phyloP scores from a whole-genome alignment of 495 filamentous ascomycete genomes.

The Penicillium lividum region DNA sequence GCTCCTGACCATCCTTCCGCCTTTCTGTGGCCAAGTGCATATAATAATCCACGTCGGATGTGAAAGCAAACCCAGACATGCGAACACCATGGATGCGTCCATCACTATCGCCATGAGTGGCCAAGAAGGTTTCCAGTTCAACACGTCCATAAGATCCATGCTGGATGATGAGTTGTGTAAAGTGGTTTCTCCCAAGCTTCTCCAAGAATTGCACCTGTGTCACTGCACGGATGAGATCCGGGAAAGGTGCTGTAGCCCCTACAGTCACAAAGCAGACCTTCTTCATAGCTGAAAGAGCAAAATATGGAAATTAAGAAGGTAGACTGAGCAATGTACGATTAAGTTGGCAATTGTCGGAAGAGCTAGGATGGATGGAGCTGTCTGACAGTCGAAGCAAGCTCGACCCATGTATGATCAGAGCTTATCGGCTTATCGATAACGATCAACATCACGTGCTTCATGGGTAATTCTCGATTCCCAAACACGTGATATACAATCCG shows the following conservation, averaged over 20 bases:
- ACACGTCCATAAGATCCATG: slow-evolving; percentile 64
- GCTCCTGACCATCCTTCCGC: slow-evolving; percentile 37
- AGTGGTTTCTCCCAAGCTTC: slow-evolving; percentile 53
- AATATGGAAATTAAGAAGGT: neutral
- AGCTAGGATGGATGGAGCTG: neutral
- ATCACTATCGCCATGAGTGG: slow-evolving; percentile 16
- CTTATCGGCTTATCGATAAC: neutral
- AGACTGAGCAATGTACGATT: neutral
- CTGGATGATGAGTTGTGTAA: slow-evolving; percentile 70
- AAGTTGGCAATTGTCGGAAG: neutral
- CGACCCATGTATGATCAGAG: neutral
- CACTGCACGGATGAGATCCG: slow-evolving; percentile 65
- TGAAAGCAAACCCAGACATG: slow-evolving; percentile 68
- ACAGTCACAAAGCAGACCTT: slow-evolving; percentile 74
- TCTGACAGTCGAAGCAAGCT: neutral
- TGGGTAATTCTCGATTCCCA: neutral
- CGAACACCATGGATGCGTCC: slow-evolving; percentile 41
- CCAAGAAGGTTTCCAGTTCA: slow-evolving; percentile 43
- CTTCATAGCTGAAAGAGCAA: neutral
- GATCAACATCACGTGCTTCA: slow-evolving; percentile 9
- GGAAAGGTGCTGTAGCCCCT: slow-evolving; percentile 87
- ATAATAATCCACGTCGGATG: slow-evolving; percentile 54
- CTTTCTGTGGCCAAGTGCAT: slow-evolving; percentile 53
- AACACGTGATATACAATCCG: neutral
- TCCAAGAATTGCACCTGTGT: slow-evolving; percentile 60